Percentiles rank a stretch among this genome's conserved stretches.
Conservation (phyloP, 2,329 filamentous ascomycete species). For the Mycosphaerelloides madeirae region DNA sequence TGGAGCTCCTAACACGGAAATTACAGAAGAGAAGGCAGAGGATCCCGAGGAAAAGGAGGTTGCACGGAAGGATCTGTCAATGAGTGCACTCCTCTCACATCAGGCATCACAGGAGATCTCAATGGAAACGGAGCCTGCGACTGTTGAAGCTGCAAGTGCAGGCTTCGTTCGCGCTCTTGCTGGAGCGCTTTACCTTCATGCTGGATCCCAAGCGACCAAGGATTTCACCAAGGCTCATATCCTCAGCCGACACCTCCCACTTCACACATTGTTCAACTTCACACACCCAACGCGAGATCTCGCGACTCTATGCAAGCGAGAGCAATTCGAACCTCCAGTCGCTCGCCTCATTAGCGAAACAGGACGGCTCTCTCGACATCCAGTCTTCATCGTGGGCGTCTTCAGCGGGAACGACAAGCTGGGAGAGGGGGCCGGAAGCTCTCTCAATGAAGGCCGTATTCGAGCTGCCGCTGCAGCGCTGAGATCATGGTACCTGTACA, state of each 20-base stretch:
- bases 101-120: slow-evolving; percentile 3
- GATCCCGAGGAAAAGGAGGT: background rate
- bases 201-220: slow-evolving; percentile 72
- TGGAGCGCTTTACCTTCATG: slow-evolving; percentile 80
- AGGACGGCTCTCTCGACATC: slow-evolving; percentile 74
- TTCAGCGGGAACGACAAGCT: slow-evolving; percentile 88
- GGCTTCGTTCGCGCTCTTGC: slow-evolving; percentile 78
- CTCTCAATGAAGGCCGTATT: slow-evolving; percentile 69
- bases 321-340: slow-evolving; percentile 82
- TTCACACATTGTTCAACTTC: slow-evolving; percentile 78
- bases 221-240: slow-evolving; percentile 80
- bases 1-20: slow-evolving; percentile 14
- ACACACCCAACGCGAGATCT: slow-evolving; percentile 78
- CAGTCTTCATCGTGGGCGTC: slow-evolving; percentile 90
- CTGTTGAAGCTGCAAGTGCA: slow-evolving; percentile 59
- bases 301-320: slow-evolving; percentile 73
- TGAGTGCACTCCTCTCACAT: background rate
- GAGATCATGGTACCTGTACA: slow-evolving; percentile 96
- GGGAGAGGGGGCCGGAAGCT: slow-evolving; percentile 80
- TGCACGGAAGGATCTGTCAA: background rate
- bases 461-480: slow-evolving; percentile 79
- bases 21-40: background rate
- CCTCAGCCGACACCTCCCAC: slow-evolving; percentile 44
- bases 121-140: slow-evolving; percentile 31
- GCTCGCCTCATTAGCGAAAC: slow-evolving; percentile 88